Conservation (phyloP, 2,329 filamentous ascomycete genomes). For the Fusarium napiforme region DNA sequence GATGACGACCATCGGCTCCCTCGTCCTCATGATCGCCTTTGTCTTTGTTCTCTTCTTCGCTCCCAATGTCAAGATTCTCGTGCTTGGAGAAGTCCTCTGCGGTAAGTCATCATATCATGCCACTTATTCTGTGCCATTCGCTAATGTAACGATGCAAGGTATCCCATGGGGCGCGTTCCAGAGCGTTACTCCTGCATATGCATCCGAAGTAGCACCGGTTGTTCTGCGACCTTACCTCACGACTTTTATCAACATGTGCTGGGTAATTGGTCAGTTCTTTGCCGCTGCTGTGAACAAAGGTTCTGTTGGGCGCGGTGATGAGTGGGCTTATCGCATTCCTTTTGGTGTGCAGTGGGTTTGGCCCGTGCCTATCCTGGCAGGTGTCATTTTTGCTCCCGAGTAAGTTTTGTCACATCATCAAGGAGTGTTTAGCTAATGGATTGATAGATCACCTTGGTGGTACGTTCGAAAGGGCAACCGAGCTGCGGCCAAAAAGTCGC, state of each 20-base stretch:
- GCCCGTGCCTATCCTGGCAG: slow-evolving; percentile 59
- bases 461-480: slow-evolving; percentile 57
- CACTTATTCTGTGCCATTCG: neutral
- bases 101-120: slow-evolving; percentile 37
- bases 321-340: slow-evolving; percentile 63
- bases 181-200: slow-evolving; percentile 63
- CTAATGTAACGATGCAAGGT: slow-evolving; percentile 46
- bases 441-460: slow-evolving; percentile 62
- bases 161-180: slow-evolving; percentile 66
- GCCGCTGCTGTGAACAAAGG: slow-evolving; percentile 59
- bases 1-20: slow-evolving; percentile 59
- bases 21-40: slow-evolving; percentile 60
- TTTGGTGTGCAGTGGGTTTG: slow-evolving; percentile 66
- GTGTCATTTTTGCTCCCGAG: slow-evolving; percentile 60
- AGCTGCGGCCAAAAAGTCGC: slow-evolving; percentile 53
- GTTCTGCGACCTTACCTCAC: slow-evolving; percentile 64
- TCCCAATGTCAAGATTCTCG: slow-evolving; percentile 56
- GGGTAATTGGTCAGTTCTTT: slow-evolving; percentile 66
- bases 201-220: slow-evolving; percentile 62
- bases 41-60: slow-evolving; percentile 67
- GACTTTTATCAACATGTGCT: slow-evolving; percentile 67
- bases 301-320: slow-evolving; percentile 51
- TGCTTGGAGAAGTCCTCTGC: slow-evolving; percentile 61
- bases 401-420: slow-evolving; percentile 32
- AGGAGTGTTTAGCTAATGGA: neutral